Conservation (phyloP, 768 basidiomycete species). For the Psilocybe cyanescens region DNA sequence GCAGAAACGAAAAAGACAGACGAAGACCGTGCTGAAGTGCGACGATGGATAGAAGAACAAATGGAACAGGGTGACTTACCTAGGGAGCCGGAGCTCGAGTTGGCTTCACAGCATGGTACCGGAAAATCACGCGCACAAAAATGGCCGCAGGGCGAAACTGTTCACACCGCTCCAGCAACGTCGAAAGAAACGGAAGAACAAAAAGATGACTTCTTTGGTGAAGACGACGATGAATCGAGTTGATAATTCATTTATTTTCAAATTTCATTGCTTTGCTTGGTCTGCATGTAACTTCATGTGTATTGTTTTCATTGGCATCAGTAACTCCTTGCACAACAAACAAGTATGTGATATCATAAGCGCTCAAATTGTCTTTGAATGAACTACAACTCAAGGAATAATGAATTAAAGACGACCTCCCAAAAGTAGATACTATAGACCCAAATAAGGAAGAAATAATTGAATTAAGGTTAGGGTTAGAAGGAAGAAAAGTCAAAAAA, state of each 20-base stretch:
- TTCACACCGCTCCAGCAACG: slow-evolving; percentile 4
- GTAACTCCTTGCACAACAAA: no score
- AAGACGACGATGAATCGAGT: slow-evolving; percentile 30
- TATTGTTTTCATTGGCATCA: neutral
- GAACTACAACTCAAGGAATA: neutral
- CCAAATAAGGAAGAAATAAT: neutral
- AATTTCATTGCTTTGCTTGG: neutral
- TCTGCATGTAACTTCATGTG: neutral
- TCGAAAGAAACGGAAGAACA: slow-evolving; percentile 21
- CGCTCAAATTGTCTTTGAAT: neutral
- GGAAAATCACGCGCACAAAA: slow-evolving; percentile 16
- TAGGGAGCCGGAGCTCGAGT: slow-evolving; percentile 58
- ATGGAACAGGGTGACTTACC: slow-evolving; percentile 67
- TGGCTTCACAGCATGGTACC: slow-evolving; percentile 24
- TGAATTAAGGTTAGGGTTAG: slow-evolving; percentile 52
- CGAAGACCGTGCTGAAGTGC: slow-evolving; percentile 59
- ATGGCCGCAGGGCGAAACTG: slow-evolving; percentile 15
- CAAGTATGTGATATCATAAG: no score
- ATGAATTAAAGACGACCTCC: neutral
- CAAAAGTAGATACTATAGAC: slow-evolving; percentile 2
- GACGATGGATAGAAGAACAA: slow-evolving; percentile 55
- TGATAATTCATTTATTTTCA: neutral
- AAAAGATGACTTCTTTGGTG: slow-evolving; percentile 46
- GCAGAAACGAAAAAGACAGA: slow-evolving; percentile 43
- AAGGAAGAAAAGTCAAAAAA: slow-evolving; percentile 33